Evolutionary conservation across 176 grass and related monocot genomes (phyloP), one percentile per base, ranked within the genome.

Genomic region (Tillandsia leiboldiana): DNA sequence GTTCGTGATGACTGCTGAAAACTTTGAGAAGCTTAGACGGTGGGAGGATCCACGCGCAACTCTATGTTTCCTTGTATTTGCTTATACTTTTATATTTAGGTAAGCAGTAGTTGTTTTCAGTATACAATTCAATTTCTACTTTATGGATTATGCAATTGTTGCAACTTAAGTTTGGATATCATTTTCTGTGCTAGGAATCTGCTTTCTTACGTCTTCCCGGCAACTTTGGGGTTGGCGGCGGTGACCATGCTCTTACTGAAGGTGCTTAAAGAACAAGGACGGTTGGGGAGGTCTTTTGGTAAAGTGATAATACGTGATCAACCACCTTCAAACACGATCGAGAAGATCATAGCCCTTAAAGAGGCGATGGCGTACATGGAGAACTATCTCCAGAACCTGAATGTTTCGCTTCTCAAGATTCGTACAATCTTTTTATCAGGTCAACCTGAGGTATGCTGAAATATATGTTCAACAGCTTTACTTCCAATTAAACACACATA

Each of bases 321-420:
- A 68, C 86, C 89, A 12, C 93, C 84, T 76, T 97, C 93, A 49
- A 97, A 97, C 76, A 92, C 93, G 73, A 87, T 97, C 13, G 88
- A 96, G 75, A 97, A 90, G 81, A 90, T 97, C 51, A 67, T 90
- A 69, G 88, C 83, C 76, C 93, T 97, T 57, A 92, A 92, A 86
- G 93, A 92, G 81, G 89, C 93, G 65, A 92, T 97, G 86, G 79
- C 86, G 65, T 83, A 86, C 11, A 74, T 97, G 71, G 93, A 97
- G 67, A 97, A 92, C 75, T 92, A 83, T 83, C 93, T 96, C 17
- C 93, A 92, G 53, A 75, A 83, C 17, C 51, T 96, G 70, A 92
- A 96, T 85, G 76, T 96, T 33, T 73, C 89, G 63, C 79, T 96
- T 75, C 79, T 96, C 71, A 96, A 96, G 72, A 75, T 87, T 15